Evolutionary conservation across 257 asterid genomes (phyloP), one percentile per base, ranked within the genome.

Genomic region (Capsicum rhomboideum): DNA sequence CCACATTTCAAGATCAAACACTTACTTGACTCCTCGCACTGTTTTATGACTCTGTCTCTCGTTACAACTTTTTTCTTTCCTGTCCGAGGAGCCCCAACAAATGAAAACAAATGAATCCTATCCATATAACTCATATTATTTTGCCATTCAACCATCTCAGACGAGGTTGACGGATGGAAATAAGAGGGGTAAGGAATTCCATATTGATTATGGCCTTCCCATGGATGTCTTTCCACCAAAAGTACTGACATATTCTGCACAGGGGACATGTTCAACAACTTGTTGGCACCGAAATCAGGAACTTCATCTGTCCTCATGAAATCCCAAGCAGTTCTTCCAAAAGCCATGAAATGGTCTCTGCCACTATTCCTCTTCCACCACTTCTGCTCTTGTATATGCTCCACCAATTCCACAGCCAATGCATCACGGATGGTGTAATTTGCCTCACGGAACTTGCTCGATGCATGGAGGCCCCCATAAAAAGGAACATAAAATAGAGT

Each of bases 311-410:
- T 50, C 44, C 63, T 77, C 63, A 28, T 77, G 81, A 77, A 77
- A 50, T 77, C 81, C 81, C 81, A 77, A 49, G 44, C 81, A 77
- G 81, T 77, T 77, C 81, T 50, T 49, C 81, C 81, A 75, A 75
- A 75, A 49, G 61, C 81, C 81, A 75, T 49, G 61, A 75, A 75
- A 49, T 49, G 81, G 42, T 75, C 44, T 75, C 42, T 49, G 17
- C 81, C 81, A 16, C n/a, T 75, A 49, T 26, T 75, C 8, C 2
- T 49, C 42, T 75, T 75, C 81, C 81, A 75, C 81, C 81, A 75
- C 81, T 49, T 26, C 4, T 14, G 23, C 44, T 75, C 61, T 16
- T 75, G 61, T 75, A 75, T 49, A 26, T 75, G 49, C 44, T 75
- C 81, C 61, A 75, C 61, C 8, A 75, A 28, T 49, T 75, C 61